Evolutionary conservation across 495 filamentous ascomycete species (phyloP).

Genomic region (Xylaria castorea): DNA sequence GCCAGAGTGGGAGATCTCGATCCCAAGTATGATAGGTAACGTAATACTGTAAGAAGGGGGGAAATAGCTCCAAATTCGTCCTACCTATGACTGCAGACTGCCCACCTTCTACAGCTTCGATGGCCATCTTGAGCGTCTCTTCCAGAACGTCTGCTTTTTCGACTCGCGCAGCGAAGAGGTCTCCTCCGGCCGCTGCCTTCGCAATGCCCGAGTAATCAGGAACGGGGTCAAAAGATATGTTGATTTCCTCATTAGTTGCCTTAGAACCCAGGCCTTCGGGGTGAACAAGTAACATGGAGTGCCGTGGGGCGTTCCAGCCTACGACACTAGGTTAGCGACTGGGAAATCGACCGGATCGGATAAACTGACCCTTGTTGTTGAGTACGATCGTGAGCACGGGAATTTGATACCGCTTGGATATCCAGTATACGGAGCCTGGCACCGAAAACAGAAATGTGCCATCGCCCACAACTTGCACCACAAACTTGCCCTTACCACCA

Average conservation of each 20-base stretch:
- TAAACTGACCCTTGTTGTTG: slow-evolving; percentile 79
- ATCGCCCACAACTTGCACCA: slow-evolving; percentile 92
- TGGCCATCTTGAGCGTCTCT: slow-evolving; percentile 66
- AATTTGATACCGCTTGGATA: slow-evolving; percentile 82
- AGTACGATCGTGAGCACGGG: slow-evolving; percentile 89
- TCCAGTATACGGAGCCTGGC: slow-evolving; percentile 93
- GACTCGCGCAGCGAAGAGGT: slow-evolving; percentile 68
- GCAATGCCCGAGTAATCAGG: slow-evolving; percentile 94
- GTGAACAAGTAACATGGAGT: slow-evolving; percentile 80
- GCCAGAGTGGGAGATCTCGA: background rate
- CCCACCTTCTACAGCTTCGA: slow-evolving; percentile 70
- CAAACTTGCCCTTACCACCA: slow-evolving; percentile 76
- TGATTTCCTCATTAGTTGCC: slow-evolving; percentile 83
- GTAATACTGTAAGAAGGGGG: background rate
- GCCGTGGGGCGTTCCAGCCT: slow-evolving; percentile 87
- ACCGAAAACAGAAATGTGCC: slow-evolving; percentile 91
- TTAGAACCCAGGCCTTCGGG: slow-evolving; percentile 79
- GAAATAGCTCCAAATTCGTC: slow-evolving; percentile 45
- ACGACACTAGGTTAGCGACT: slow-evolving; percentile 19
- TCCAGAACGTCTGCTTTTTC: slow-evolving; percentile 67
- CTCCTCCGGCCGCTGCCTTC: slow-evolving; percentile 82
- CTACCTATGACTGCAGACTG: slow-evolving; percentile 67
- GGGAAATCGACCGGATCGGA: slow-evolving; percentile 5
- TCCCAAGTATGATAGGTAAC: background rate
- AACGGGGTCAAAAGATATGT: slow-evolving; percentile 84